Base-by-base conservation (phyloP, 345 rosid genomes). In the Sisymbrium altissimum region DNA sequence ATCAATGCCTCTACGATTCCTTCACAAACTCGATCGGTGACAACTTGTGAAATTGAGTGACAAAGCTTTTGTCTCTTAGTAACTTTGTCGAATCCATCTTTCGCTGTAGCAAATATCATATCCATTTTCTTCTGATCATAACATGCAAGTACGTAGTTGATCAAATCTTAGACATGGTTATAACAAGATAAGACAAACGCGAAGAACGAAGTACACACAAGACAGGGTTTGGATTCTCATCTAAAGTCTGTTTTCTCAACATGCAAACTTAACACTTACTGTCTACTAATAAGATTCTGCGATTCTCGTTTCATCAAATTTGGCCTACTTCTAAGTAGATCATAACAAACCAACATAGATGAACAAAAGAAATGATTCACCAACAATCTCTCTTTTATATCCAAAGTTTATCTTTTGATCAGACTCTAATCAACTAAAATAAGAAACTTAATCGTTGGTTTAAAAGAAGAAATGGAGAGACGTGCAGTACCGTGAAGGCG, bases 1-100 rank as follows among this genome's bases (percentile, higher is more conserved):
- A 71, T 80, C 64, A 91, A 61, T 44, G 86, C 59, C 74, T 82
- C 83, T 66, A 68, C 77, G 74, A 89, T 77, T 80, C 77, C 90
- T 61, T 44, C 81, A 52, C 83, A 61, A 62, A 85, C 72, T 71
- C 73, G 82, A 65, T 85, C 88, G 46, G 84, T 79, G 14, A 84
- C 80, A 75, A 80, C 85, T 57, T 73, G 85, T 36, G 84, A 75
- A 64, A 75, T 80, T 9, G 85, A 83, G 65, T 75, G 80, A 6
- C 84, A 85, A 62, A 81, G 66, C 57, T 89, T 91, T 66, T 87
- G 96, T 78, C 70, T 94, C 85, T 91, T 88, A 7, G 79, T 63
- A 54, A 85, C 83, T 67, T 73, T 82, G 18, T 85, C 91, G 72
- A 94, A 89, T 54, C 87, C 84, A 75, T 94, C 89, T 78, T 72